Base-by-base conservation (phyloP, 75 land plant genomes). In the Isoetes taiwanensis region DNA sequence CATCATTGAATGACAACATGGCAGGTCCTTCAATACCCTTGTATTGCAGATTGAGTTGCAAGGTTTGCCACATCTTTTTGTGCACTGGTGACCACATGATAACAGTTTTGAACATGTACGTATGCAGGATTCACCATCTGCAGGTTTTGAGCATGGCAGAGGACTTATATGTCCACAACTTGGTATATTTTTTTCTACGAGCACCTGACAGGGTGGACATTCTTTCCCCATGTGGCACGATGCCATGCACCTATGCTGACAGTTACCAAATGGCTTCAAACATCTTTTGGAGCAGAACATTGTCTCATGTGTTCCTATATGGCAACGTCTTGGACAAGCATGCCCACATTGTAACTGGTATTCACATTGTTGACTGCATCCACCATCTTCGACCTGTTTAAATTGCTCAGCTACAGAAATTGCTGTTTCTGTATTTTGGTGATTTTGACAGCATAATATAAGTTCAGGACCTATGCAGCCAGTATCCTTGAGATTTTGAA, bases 261-360 rank as follows among this genome's bases (percentile, higher is more conserved):
- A 62, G 30, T 6, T 6, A 33, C 25, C 26, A 23, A 26, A 24
- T 34, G 42, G 28, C 30, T 48, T 41, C 38, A 9, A 4, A 57
- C 67, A 67, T 28, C 19, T 30, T 1, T 52, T 39, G 28, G 30
- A 27, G 40, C 70, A 67, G 2, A 21, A 32, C 25, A 67, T 28
- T n/a, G 34, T 41, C 2, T 67, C 67, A 28, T 67, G 70, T 1
- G 33, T 28, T 32, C 48, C 70, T 21, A 55, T 54, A 25, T 67
- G 70, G 32, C 70, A 67, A 32, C 56, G 53, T 43, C 40, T 62
- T 0, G 70, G 70, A 35, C 70, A 67, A 11, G 12, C 53, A 27
- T 67, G 70, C 26, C 70, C 70, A 27, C 70, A 67, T 2, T n/a
- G 31, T 8, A 67, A 30, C 68, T 52, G 69, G 24, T 30, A 28